Evolutionary conservation across 2,329 filamentous ascomycete species (phyloP).

Genomic region (Paraconiothyrium sp.): DNA sequence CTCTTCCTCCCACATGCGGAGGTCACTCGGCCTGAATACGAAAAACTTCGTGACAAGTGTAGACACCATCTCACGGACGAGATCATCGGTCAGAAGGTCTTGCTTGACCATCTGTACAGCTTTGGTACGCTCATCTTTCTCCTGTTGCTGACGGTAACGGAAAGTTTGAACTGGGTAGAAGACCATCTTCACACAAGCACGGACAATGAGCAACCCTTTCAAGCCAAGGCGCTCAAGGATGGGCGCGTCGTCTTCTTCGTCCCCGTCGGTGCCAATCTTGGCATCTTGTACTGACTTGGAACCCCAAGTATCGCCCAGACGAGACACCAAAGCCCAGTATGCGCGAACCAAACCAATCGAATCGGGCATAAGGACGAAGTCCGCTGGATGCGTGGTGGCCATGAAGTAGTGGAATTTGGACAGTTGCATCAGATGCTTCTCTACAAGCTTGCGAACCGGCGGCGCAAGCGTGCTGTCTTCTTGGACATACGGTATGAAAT

Average conservation of each 20-base stretch:
- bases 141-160: slow-evolving; percentile 78
- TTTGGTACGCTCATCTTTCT: slow-evolving; percentile 77
- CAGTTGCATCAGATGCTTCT: slow-evolving; percentile 88
- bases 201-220: slow-evolving; percentile 82
- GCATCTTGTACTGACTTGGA: slow-evolving; percentile 56
- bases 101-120: slow-evolving; percentile 75
- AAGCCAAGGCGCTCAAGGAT: slow-evolving; percentile 82
- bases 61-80: slow-evolving; percentile 84
- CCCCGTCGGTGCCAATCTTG: slow-evolving; percentile 56
- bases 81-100: slow-evolving; percentile 77
- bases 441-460: slow-evolving; percentile 70
- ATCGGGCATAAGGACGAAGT: slow-evolving; percentile 83
- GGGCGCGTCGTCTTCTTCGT: slow-evolving; percentile 60
- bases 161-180: slow-evolving; percentile 84
- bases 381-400: slow-evolving; percentile 79
- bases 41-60: slow-evolving; percentile 88
- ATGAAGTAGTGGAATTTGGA: slow-evolving; percentile 92
- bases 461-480: slow-evolving; percentile 62
- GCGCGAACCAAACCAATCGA: slow-evolving; percentile 79
- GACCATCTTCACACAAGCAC: slow-evolving; percentile 85
- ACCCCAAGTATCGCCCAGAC: slow-evolving; percentile 78
- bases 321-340: slow-evolving; percentile 85
- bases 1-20: slow-evolving; percentile 92
- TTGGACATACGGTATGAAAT: slow-evolving; percentile 73
- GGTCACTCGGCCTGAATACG: slow-evolving; percentile 82